A percentile compares a stretch with the other conserved stretches of the same genome.
These are phyloP conservation scores for Alternaria atra DNA, from an alignment of 2,329 filamentous ascomycete species.

Conservation along the genomic window DNA sequence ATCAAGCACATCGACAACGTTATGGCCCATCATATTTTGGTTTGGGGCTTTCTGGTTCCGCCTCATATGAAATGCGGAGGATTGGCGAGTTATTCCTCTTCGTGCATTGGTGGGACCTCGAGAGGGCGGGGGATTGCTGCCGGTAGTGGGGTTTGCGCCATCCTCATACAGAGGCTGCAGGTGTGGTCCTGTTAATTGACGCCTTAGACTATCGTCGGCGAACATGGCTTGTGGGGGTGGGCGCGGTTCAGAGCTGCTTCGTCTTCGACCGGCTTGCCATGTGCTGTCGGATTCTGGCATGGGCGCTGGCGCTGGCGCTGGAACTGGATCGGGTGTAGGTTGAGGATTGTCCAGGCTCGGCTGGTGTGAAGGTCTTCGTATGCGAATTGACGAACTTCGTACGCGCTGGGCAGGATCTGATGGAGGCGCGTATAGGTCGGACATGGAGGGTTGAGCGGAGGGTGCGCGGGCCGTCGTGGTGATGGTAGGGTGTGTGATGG, in stretches of 20 bases:
- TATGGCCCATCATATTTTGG: constrained; percentile 63
- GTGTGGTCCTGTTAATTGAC: constrained; percentile 36
- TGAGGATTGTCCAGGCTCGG: constrained; percentile 7
- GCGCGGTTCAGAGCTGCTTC: constrained; percentile 47
- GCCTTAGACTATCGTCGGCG: constrained; percentile 36
- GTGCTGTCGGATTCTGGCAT: constrained; percentile 18
- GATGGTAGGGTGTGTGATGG: constrained; percentile 38
- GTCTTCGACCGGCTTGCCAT: constrained; percentile 35
- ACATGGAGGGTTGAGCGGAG: constrained; percentile 19
- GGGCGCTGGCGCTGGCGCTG: constrained; percentile 4
- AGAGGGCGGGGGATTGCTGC: constrained; percentile 24
- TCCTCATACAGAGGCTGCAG: constrained; percentile 48
- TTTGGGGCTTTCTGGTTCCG: constrained; percentile 24
- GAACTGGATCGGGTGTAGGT: neutral
- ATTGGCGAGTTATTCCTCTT: constrained; percentile 30
- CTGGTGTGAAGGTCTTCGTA: constrained; percentile 32
- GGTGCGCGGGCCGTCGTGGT: constrained; percentile 38
- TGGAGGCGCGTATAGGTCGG: constrained; percentile 13
- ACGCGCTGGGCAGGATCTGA: constrained; percentile 21
- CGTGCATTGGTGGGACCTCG: constrained; percentile 24
- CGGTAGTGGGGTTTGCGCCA: constrained; percentile 15
- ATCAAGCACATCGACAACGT: constrained; percentile 73
- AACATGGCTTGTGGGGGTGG: constrained; percentile 34
- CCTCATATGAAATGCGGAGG: constrained; percentile 41
- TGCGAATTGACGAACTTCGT: constrained; percentile 40